A percentile compares a stretch with the other conserved stretches of the same genome.
Conservation (phyloP, 495 filamentous ascomycete species). For the Talaromyces liani region DNA sequence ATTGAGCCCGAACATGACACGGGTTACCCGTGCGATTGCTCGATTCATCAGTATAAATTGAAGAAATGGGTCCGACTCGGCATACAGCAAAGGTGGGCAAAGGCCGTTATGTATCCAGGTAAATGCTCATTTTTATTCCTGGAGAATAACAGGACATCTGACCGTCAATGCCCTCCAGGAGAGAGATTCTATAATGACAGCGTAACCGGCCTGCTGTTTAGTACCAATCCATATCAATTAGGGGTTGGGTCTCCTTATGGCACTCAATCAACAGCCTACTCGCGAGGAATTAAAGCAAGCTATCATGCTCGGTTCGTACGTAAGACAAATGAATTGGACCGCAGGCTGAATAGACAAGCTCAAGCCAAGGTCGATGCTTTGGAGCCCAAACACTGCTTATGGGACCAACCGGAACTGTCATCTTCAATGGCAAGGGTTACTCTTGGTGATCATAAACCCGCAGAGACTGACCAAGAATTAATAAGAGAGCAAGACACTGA, state of each 20-base stretch:
- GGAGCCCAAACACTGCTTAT: slow-evolving; percentile 34
- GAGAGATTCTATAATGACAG: slow-evolving; percentile 35
- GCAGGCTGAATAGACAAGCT: slow-evolving; percentile 27
- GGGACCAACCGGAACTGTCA: slow-evolving; percentile 20
- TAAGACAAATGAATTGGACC: slow-evolving; percentile 22
- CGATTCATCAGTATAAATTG: slow-evolving; percentile 24
- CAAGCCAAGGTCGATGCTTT: slow-evolving; percentile 25
- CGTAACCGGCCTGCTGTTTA: slow-evolving; percentile 14
- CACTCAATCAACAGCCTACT: slow-evolving; percentile 9
- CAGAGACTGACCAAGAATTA: slow-evolving; percentile 8
- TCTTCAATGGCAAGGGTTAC: slow-evolving; percentile 19
- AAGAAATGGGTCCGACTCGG: slow-evolving; percentile 26
- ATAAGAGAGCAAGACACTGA: not conserved
- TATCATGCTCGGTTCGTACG: slow-evolving; percentile 23
- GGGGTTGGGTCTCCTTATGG: slow-evolving; percentile 20
- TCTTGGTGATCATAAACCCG: slow-evolving; percentile 8
- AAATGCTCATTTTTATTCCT: not conserved
- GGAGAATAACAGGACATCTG: not conserved
- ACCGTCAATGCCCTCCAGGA: not conserved
- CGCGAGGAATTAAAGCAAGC: slow-evolving; percentile 11
- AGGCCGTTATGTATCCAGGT: slow-evolving; percentile 43
- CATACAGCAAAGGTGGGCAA: slow-evolving; percentile 34
- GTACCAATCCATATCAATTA: slow-evolving; percentile 27
- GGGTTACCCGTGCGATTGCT: slow-evolving; percentile 23
- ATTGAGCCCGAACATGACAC: slow-evolving; percentile 41